Percentiles rank a stretch among this genome's conserved stretches.
Evolutionary conservation across 2,329 filamentous ascomycete species (phyloP).

Genomic region (Phyllosticta citriasiana): DNA sequence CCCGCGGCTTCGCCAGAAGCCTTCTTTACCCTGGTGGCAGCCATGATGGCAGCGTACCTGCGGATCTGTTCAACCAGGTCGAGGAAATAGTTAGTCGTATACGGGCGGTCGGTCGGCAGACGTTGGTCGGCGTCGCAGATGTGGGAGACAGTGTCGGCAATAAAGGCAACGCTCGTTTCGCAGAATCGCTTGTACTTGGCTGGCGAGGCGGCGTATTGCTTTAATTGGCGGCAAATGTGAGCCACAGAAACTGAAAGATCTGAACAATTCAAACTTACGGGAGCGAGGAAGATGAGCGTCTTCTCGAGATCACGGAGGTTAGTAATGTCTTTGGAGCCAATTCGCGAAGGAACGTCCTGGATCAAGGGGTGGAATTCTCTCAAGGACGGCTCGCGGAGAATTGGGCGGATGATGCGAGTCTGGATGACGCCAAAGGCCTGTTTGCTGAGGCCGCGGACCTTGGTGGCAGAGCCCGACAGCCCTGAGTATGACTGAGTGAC

Average conservation of each 20-base stretch:
- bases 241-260: slow-evolving; percentile 49
- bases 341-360: slow-evolving; percentile 66
- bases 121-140: slow-evolving; percentile 80
- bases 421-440: slow-evolving; percentile 69
- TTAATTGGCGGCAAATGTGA: slow-evolving; percentile 51
- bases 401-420: slow-evolving; percentile 64
- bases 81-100: slow-evolving; percentile 93
- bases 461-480: slow-evolving; percentile 27
- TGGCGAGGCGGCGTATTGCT: slow-evolving; percentile 62
- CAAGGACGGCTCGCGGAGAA: slow-evolving; percentile 61
- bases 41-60: slow-evolving; percentile 72
- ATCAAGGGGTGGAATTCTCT: slow-evolving; percentile 76
- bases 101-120: slow-evolving; percentile 74
- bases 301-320: slow-evolving; percentile 92
- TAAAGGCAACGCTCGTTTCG: slow-evolving; percentile 79
- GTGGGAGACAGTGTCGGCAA: slow-evolving; percentile 80
- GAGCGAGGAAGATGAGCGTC: slow-evolving; percentile 80
- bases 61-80: slow-evolving; percentile 91
- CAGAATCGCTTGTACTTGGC: slow-evolving; percentile 78
- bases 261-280: slow-evolving; percentile 62
- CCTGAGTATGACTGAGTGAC: slow-evolving; percentile 36
- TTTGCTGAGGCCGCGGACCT: slow-evolving; percentile 53
- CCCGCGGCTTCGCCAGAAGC: slow-evolving; percentile 44
- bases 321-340: slow-evolving; percentile 74
- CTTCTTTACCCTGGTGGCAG: slow-evolving; percentile 59